Evolutionary conservation across 768 basidiomycete species (phyloP).

Genomic region (Hortiboletus campestris): DNA sequence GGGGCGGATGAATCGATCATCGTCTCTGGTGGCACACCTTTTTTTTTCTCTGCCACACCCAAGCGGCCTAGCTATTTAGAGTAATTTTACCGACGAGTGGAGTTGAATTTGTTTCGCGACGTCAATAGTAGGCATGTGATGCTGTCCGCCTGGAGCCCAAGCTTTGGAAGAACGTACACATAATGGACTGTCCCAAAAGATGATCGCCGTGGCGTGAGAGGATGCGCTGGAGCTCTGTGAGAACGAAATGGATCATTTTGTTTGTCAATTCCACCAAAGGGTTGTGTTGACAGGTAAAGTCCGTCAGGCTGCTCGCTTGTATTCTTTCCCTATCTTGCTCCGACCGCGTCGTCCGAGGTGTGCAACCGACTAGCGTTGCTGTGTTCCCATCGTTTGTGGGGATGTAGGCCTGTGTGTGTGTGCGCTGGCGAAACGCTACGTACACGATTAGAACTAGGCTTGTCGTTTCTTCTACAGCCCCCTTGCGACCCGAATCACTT

Average conservation of each 20-base stretch:
- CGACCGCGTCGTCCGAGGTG: not conserved
- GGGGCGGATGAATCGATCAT: not conserved
- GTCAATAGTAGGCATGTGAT: not conserved
- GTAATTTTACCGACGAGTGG: not conserved
- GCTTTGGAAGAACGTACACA: conserved; percentile 1
- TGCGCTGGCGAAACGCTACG: not conserved
- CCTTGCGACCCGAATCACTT: not conserved
- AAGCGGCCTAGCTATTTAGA: not conserved
- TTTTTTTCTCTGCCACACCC: not conserved
- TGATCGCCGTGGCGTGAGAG: conserved; percentile 32
- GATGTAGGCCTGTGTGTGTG: not conserved
- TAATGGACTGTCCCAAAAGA: conserved; percentile 2
- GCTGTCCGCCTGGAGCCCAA: not conserved
- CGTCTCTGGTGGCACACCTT: not conserved
- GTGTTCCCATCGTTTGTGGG: conserved; percentile 1
- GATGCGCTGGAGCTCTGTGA: conserved; percentile 6
- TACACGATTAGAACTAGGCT: too few relatives aligned
- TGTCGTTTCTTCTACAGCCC: not conserved
- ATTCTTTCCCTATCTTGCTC: conserved; percentile 4
- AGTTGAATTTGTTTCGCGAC: not conserved
- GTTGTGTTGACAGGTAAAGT: conserved; percentile 11
- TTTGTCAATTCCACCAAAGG: not conserved
- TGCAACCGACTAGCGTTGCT: not conserved
- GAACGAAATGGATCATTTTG: conserved; percentile 7
- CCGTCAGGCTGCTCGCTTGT: conserved; percentile 9